Evolutionary conservation across 176 grass and related monocot genomes (phyloP), one percentile per base, ranked within the genome.

Genomic region (Dactylis glomerata): DNA sequence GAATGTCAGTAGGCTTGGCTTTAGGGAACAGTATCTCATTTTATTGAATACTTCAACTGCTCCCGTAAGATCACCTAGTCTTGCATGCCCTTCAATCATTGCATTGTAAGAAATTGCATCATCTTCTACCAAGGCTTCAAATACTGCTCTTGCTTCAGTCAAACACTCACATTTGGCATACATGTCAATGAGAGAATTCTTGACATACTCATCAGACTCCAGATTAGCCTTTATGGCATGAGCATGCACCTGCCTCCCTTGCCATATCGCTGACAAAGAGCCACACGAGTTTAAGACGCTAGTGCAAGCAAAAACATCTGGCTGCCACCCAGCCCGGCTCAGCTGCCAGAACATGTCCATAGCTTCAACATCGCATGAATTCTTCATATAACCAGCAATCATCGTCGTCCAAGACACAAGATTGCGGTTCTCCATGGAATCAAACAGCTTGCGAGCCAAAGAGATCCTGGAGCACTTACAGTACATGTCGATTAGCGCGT

Each of bases 341-440:
- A 97, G 94, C 83, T 87, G 83, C 6, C 46, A 47, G 73, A 90
- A 94, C 81, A 94, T 85, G 55, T 17, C 33, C 55, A 94, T 84
- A 28, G 94, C 89, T 85, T 89, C 87, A 59, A 16, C 83, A 83
- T 91, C 71, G 26, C 72, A 90, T 32, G 88, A 89, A 51, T 83
- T 91, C 77, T 94, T 92, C 94, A 97, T 89, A 58, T 94, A 94
- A 13, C 90, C 94, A 44, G 85, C 58, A 42, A 97, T 90, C 87
- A 94, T 90, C n/a, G 94, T 91, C 38, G 92, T 97, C 94, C 94
- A 97, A 40, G 92, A 89, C 33, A 97, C 94, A 80, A 94, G 81
- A 66, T 97, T 89, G 41, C 33, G 68, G 70, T 68, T 78, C 61
- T 34, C 68, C 83, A 89, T 91, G 31, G 3, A 73, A 79, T 94